Percentiles rank a stretch among this genome's conserved stretches.
Conservation (phyloP, 2,329 filamentous ascomycete species). For the Colletotrichum cuscutae region DNA sequence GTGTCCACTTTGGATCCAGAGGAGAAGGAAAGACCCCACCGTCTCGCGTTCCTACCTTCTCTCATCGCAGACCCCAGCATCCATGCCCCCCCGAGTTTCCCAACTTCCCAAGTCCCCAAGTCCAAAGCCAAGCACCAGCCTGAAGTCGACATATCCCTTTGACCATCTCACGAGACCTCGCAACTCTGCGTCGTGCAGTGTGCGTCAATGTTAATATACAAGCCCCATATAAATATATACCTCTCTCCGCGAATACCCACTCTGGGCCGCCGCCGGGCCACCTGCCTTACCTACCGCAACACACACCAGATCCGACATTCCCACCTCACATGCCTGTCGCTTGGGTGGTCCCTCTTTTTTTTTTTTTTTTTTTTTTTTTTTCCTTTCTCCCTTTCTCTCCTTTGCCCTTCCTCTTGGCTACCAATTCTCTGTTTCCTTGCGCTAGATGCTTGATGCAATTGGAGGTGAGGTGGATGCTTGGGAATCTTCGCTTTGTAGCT, state of each 20-base stretch:
- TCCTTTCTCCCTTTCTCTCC: neutral
- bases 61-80: conserved; percentile 1
- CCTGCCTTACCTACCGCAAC: neutral
- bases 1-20: conserved; percentile 15
- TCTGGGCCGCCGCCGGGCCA: neutral
- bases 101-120: neutral
- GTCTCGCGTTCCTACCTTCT: conserved; percentile 6
- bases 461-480: neutral
- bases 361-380: neutral
- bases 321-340: neutral
- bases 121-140: neutral
- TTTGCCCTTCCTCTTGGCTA: conserved; percentile 8
- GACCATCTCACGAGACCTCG: neutral
- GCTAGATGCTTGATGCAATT: neutral
- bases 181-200: neutral
- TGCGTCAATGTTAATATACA: neutral
- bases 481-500: neutral
- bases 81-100: neutral
- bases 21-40: conserved; percentile 11
- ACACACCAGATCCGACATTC: conserved; percentile 4
- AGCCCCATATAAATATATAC: neutral
- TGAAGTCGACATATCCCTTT: neutral
- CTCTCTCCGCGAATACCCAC: neutral
- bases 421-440: neutral
- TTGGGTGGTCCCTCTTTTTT: neutral